Conservation (phyloP, 805 yeast species). For the Metschnikowia henanensis region DNA sequence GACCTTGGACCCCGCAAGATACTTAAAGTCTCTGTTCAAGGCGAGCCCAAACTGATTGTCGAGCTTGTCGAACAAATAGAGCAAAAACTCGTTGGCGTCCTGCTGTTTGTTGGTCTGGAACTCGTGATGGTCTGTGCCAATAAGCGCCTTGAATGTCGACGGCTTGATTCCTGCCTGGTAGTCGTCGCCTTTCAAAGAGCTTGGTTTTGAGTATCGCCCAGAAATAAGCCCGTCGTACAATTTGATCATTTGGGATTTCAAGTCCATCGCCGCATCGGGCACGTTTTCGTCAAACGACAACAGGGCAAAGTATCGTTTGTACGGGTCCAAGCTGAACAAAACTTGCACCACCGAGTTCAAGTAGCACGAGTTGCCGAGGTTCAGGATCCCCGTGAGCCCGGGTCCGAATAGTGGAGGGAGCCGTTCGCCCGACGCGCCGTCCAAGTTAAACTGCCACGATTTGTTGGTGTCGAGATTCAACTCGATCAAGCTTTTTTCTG, state of each 20-base stretch:
- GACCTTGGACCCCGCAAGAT: slow-evolving; percentile 62
- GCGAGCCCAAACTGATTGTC: slow-evolving; percentile 45
- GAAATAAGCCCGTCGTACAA: slow-evolving; percentile 75
- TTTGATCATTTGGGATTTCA: slow-evolving; percentile 76
- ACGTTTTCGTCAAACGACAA: slow-evolving; percentile 29
- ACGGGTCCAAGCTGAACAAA: slow-evolving; percentile 48
- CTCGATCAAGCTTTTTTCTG: slow-evolving; percentile 87
- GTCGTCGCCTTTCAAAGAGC: slow-evolving; percentile 38
- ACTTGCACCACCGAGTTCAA: slow-evolving; percentile 78
- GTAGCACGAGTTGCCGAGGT: slow-evolving; percentile 93
- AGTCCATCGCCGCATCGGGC: slow-evolving; percentile 58
- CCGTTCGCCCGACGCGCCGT: slow-evolving; percentile 65
- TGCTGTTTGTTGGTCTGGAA: slow-evolving; percentile 89
- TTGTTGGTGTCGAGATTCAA: slow-evolving; percentile 89
- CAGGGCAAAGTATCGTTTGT: slow-evolving; percentile 39
- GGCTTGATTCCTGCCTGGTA: slow-evolving; percentile 83
- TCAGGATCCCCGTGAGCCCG: slow-evolving; percentile 80
- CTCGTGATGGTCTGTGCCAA: slow-evolving; percentile 80
- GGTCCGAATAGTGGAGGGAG: slow-evolving; percentile 70
- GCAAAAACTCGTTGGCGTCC: slow-evolving; percentile 90
- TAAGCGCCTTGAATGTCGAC: slow-evolving; percentile 65
- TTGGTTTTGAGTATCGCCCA: slow-evolving; percentile 71
- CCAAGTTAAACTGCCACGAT: slow-evolving; percentile 90
- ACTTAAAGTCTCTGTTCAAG: slow-evolving; percentile 62
- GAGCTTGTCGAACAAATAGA: slow-evolving; percentile 62